Evolutionary conservation across 176 grass and related monocot species (phyloP).

Genomic region (Pontederia paniculata): DNA sequence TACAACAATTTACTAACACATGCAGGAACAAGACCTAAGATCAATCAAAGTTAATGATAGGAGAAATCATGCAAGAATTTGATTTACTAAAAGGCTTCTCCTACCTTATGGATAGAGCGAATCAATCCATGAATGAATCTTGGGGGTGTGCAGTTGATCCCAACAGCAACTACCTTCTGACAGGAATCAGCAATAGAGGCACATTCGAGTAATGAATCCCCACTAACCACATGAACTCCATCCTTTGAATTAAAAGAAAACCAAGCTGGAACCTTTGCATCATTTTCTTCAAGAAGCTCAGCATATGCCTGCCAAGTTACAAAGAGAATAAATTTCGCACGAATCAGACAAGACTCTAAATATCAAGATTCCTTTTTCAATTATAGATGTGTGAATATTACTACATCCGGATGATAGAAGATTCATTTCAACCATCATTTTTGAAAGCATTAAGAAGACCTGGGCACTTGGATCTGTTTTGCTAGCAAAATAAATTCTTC

Average conservation of each 20-base stretch:
- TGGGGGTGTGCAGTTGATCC: conserved; percentile 96
- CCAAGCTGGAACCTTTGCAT: conserved; percentile 75
- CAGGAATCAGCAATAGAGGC: conserved; percentile 60
- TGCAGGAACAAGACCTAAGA: too few species aligned
- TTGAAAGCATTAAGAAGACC: too few species aligned
- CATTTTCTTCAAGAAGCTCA: conserved; percentile 76
- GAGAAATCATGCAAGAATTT: background rate
- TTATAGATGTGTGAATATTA: too few species aligned
- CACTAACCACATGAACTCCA: conserved; percentile 66
- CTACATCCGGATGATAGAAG: too few species aligned
- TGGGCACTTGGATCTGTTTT: conserved; percentile 70
- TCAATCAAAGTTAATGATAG: background rate
- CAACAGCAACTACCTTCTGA: conserved; percentile 55
- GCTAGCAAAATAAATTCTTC: too few species aligned
- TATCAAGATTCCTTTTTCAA: too few species aligned
- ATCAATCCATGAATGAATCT: conserved; percentile 85
- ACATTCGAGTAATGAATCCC: conserved; percentile 73
- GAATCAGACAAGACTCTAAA: background rate
- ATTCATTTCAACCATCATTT: too few species aligned
- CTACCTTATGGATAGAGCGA: conserved; percentile 68
- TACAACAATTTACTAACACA: too few species aligned
- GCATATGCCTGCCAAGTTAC: conserved; percentile 53
- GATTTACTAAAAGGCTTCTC: background rate
- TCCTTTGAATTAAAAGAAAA: conserved; percentile 97
- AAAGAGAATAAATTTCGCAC: background rate